These are phyloP conservation scores for Trichosporon sp. DNA, from an alignment of 1,284 basidiomycete species.

Conservation along the genomic window DNA sequence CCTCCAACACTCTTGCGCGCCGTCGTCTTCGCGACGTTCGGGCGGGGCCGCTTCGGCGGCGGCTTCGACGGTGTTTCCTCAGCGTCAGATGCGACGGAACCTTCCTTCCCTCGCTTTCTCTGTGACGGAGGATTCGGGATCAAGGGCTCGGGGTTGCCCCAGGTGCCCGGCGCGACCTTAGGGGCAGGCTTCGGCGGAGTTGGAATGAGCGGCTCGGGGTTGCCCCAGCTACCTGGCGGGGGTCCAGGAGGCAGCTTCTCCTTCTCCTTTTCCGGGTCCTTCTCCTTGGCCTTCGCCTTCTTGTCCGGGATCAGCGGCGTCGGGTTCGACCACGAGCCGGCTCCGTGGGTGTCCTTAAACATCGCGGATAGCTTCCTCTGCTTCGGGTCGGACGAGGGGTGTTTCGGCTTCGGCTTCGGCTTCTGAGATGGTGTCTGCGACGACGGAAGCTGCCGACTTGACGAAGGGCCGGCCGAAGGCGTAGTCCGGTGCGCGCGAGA, in stretches of 20 bases:
- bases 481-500: background rate
- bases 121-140: background rate
- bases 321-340: slow-evolving; percentile 7
- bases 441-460: background rate
- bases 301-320: background rate
- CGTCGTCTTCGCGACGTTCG: background rate
- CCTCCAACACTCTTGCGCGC: slow-evolving; percentile 9
- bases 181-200: background rate
- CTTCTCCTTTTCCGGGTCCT: background rate
- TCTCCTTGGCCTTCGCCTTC: background rate
- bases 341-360: background rate
- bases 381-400: background rate
- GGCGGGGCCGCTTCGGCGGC: background rate
- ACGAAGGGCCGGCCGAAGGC: background rate
- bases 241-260: background rate
- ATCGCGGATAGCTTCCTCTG: background rate
- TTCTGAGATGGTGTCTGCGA: background rate
- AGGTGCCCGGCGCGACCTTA: slow-evolving; percentile 6
- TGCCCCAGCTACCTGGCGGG: background rate
- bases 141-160: slow-evolving; percentile 17
- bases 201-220: background rate
- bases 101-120: background rate
- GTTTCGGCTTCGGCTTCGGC: background rate
- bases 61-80: background rate
- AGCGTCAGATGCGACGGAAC: background rate